Base-by-base conservation (phyloP, 176 grass and related monocot genomes). In the Juncus effusus region DNA sequence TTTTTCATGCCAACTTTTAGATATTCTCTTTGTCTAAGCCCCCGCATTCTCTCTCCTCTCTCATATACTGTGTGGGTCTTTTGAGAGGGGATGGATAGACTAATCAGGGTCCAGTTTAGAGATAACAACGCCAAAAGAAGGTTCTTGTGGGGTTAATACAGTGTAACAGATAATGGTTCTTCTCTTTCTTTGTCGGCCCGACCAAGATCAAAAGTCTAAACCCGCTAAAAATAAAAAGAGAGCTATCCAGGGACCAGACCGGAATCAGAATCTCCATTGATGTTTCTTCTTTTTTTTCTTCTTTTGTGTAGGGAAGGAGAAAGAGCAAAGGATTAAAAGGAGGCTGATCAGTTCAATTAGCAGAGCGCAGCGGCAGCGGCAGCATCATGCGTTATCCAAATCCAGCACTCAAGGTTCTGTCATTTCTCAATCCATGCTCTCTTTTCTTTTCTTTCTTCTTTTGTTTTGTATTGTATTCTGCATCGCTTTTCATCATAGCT, bases 381-480 rank as follows among this genome's bases (percentile, higher is more conserved):
- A 57, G 54, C 45, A 51, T 3, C 63, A 58, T 61, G 53, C 54
- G 42, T 60, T 77, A 77, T 77, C 75, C 52, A 77, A 69, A 69
- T 58, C 40, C 16, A 60, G 2, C 10, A 60, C 39, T 16, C 63
- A 77, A 59, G 75, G 75, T 77, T 66, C 16, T 14, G 64, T 47
- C 60, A 16, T 59, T 68, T 50, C 62, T 65, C 40, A 44, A 66
- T 60, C 75, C 52, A 59, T 72, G 67, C 38, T 12, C 57, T 13
- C n/a, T 8, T 72, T 72, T 13, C 42, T 8, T 44, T 52, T 69
- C 53, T 71, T 77, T 77, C 38, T 60, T 77, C 51, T 16, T 58
- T 15, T 40, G 42, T 35, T 35, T 77, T 56, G 40, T 68, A 28
- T 28, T 28, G 19, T 28, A 28, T 28, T 28, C 19, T 28, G 19